Evolutionary conservation across 495 filamentous ascomycete genomes (phyloP), one percentile per base, ranked within the genome.

Genomic region (Podospora australis): DNA sequence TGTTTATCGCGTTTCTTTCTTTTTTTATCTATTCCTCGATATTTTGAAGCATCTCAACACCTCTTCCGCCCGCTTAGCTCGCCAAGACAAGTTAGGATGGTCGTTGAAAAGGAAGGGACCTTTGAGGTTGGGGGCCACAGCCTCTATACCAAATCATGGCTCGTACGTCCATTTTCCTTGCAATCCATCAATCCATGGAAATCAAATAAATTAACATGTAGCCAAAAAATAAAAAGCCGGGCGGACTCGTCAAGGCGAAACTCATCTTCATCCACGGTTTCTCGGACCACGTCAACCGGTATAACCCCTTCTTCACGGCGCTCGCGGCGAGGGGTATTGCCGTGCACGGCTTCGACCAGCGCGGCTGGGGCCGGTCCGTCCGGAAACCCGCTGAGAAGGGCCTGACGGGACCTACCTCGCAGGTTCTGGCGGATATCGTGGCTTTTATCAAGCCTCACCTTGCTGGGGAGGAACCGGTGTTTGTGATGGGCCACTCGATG

Each of bases 81-180:
- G 26, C 3, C 17, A 16, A 11, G 26, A 6, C 6, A 36, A 10
- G 6, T 17, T 54, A 70, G 52, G 4, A 79, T 79, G 76, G 59
- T 65, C 1, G 58, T 63, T 28, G 59, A 67, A 54, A 55, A 62
- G 19, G 78, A 83, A 50, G 72, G 72, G n/a, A 72, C 65, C n/a
- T 66, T 78, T 26, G 44, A 66, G 6, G 53, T 74, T n/a, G 84
- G 82, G 48, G 81, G 78, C 38, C 63, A 66, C 9, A 73, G 71
- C 55, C 71, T 94, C 35, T 91, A 87, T 70, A 87, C 85, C 41
- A 95, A 94, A 64, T 86, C 84, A 29, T 96, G 88, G 88, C 82
- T 78, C 70, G 88, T 92, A 61, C 54, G 75, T 72, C 44, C 26
- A 39, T 39, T 35, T 34, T 43, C 25, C 23, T 11, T 24, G 25